Evolutionary conservation across 768 basidiomycete species (phyloP), one percentile per base, ranked within the genome.

Genomic region (Russula foetens): DNA sequence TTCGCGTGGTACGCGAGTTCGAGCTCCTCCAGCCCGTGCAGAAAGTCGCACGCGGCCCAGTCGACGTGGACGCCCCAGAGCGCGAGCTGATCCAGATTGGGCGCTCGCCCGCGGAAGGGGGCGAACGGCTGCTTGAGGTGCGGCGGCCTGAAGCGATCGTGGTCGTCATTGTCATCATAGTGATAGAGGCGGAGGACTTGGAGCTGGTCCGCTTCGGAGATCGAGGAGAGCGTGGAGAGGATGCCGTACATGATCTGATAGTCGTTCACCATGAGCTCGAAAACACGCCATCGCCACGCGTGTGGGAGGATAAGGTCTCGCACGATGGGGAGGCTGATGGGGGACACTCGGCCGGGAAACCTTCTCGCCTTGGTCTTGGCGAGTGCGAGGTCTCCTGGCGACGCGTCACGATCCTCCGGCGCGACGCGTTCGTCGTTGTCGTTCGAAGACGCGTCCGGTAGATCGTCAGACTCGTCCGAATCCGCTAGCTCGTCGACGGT

Each of bases 61-160:
- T 84, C 78, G 35, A 90, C 70, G 62, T 87, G 87, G 5, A 88
- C 83, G 41, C 86, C 87, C 83, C 84, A 87, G 28, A 90, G 74
- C 11, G 74, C 73, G 35, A 82, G 70, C 4, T 71, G 66, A 21
- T 69, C 71, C 15, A 90, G 73, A 8, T 73, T 76, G 1, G 88
- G 88, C 8, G 73, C 71, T 19, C 76, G 77, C 26, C 79, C 76
- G 3, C 80, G 76, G 56, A 81, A 75, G 66, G 89, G 84, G 19
- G 81, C 75, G 12, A 77, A 71, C 23, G 72, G 72, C 11, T 72
- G 74, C 46, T 69, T 71, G 48, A 81, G 73, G 21, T 75, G 71
- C 19, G 71, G 69, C 4, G 78, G 77, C 4, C 63, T 60, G 71
- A 84, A 81, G 71, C 70, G 39, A 74, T 80, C 78, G 58, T 71